Percentiles rank a stretch among this genome's conserved stretches.
Evolutionary conservation across 2,329 filamentous ascomycete species (phyloP).

Genomic region (Microdochium nivale): DNA sequence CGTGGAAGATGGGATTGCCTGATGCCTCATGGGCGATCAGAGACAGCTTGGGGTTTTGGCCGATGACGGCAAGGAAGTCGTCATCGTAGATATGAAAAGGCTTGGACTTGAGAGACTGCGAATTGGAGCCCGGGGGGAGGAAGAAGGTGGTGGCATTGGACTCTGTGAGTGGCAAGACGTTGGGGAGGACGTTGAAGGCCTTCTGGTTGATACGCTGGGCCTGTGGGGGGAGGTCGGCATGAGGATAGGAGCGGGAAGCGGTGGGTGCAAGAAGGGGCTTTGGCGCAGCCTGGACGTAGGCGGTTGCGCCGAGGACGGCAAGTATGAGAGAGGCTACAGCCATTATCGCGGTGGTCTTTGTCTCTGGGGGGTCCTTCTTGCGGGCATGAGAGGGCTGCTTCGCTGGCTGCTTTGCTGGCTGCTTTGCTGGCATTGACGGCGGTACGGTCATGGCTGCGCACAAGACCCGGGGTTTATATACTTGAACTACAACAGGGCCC

Average conservation of each 20-base stretch:
- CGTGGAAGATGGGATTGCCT: slow-evolving; percentile 36
- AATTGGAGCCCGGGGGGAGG: slow-evolving; percentile 24
- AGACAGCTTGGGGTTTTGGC: slow-evolving; percentile 31
- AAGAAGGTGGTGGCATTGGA: slow-evolving; percentile 26
- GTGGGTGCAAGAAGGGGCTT: slow-evolving; percentile 1
- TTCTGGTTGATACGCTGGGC: slow-evolving; percentile 34
- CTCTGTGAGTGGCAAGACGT: slow-evolving; percentile 25
- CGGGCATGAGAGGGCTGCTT: background rate
- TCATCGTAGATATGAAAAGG: slow-evolving; percentile 32
- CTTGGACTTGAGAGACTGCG: slow-evolving; percentile 20
- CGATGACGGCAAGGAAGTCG: slow-evolving; percentile 36
- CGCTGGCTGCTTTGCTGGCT: background rate
- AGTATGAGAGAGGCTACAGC: slow-evolving; percentile 7
- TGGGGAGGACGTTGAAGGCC: slow-evolving; percentile 30
- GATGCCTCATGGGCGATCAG: slow-evolving; percentile 28
- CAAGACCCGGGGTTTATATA: no score
- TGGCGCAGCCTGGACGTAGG: slow-evolving; percentile 5
- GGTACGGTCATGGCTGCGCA: no score
- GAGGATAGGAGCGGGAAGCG: background rate
- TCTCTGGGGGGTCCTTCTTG: background rate
- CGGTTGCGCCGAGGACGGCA: slow-evolving; percentile 7
- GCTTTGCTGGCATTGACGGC: no score
- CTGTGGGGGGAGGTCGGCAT: slow-evolving; percentile 18
- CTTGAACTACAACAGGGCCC: no score
- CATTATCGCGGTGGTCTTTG: slow-evolving; percentile 9